Evolutionary conservation across 306 rosid genomes (phyloP), one percentile per base, ranked within the genome.

Genomic region (Mucuna pruriens): DNA sequence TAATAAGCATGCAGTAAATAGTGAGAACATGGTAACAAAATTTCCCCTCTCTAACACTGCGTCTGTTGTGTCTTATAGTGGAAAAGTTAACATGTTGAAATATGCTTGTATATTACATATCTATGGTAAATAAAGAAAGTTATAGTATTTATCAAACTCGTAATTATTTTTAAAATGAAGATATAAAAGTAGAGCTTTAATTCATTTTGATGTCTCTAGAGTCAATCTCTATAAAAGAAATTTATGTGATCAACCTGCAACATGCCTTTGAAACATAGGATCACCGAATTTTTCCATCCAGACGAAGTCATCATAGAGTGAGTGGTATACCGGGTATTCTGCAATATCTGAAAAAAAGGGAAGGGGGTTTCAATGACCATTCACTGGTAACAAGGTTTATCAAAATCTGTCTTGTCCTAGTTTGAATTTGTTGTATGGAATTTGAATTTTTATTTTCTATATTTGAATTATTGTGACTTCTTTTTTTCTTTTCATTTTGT

Each of bases 231-330:
- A 54, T 44, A 58, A 15, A 61, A 23, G 74, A 61, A 44, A 45
- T 15, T 54, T 36, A 40, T 49, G 52, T 66, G 49, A 49, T 84
- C 55, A 57, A 92, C 95, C 97, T 92, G 97, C 91, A 82, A 86
- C 95, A 84, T 92, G 94, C 45, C 92, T 90, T 13, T 79, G 92
- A 86, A 92, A 90, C 85, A 82, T 77, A 34, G 95, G 95, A 86
- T 92, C 94, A 2, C 95, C 97, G 49, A 86, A 92, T 23, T 89
- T 92, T 83, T 88, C 48, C 97, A 90, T 89, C 97, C 95, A 92
- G 71, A 78, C 39, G 38, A 87, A 92, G 85, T 90, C 93, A 86
- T 92, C 93, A 62, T 90, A 92, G 81, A 86, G 81, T 62, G 97
- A 90, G 76, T 92, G 97, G 85, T 92, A 90, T 16, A 90, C 90